phyloP scores from a whole-genome alignment of 2,329 filamentous ascomycete genomes.

The Fusarium oxysporum region DNA sequence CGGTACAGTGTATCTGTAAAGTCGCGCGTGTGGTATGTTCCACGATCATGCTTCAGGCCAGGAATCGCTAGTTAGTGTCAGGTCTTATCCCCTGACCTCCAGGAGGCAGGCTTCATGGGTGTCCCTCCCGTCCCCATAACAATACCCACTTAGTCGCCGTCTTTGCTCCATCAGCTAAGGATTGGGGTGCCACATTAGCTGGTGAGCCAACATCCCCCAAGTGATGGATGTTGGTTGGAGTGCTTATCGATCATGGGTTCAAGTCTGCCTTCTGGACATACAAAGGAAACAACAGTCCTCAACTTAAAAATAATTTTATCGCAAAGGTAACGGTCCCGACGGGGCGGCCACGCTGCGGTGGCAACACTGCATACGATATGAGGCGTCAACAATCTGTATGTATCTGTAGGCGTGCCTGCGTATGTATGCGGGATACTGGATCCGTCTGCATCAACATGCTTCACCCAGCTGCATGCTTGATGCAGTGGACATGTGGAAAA shows the following conservation, averaged over 20 bases:
- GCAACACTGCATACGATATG: slow-evolving; percentile 31
- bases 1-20: slow-evolving; percentile 25
- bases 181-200: slow-evolving; percentile 22
- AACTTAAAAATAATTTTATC: neutral
- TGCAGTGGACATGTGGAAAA: slow-evolving; percentile 14
- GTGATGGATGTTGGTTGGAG: slow-evolving; percentile 15
- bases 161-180: slow-evolving; percentile 32
- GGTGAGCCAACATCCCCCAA: slow-evolving; percentile 17
- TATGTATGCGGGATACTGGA: slow-evolving; percentile 24
- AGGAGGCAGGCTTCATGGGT: slow-evolving; percentile 26
- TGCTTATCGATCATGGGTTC: slow-evolving; percentile 1
- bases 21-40: slow-evolving; percentile 21
- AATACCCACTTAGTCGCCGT: slow-evolving; percentile 31
- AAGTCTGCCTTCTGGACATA: neutral
- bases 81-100: slow-evolving; percentile 23
- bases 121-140: slow-evolving; percentile 32
- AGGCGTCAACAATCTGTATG: slow-evolving; percentile 12
- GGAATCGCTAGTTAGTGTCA: slow-evolving; percentile 18
- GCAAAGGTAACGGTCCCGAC: slow-evolving; percentile 3
- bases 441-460: slow-evolving; percentile 25
- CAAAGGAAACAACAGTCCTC: slow-evolving; percentile 5
- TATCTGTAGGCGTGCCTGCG: slow-evolving; percentile 25
- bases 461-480: slow-evolving; percentile 22
- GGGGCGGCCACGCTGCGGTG: slow-evolving; percentile 20
- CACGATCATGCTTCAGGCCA: slow-evolving; percentile 12